Evolutionary conservation across 2,329 filamentous ascomycete species (phyloP).

Genomic region (Alternaria novae-zelandiae): DNA sequence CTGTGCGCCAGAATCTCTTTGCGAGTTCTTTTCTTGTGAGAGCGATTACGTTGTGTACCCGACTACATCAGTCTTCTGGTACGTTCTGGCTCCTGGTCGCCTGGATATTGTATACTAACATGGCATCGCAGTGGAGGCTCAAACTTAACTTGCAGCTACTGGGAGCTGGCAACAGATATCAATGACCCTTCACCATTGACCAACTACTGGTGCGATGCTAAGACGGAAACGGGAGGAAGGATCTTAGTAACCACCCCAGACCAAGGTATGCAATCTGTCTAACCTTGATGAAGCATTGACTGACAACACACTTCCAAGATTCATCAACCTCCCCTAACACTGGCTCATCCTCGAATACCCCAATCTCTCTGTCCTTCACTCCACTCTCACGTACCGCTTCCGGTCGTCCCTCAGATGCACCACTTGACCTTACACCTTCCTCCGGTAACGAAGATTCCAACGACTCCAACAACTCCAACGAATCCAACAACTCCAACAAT

Average conservation of each 20-base stretch:
- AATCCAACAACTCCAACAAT: background rate
- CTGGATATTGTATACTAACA: background rate
- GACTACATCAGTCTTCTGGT: constrained; percentile 11
- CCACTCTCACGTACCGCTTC: background rate
- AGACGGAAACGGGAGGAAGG: constrained; percentile 6
- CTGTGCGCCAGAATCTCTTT: constrained; percentile 5
- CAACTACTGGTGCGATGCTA: constrained; percentile 21
- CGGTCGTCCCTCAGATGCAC: background rate
- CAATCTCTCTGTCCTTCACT: constrained; percentile 1
- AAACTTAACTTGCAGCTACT: constrained; percentile 14
- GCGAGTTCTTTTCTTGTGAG: constrained; percentile 17
- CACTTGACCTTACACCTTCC: background rate
- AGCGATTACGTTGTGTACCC: constrained; percentile 8
- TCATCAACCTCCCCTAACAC: background rate
- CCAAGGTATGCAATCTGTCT: background rate
- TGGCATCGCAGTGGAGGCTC: constrained; percentile 3
- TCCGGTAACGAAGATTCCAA: background rate
- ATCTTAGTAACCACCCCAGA: constrained; percentile 15
- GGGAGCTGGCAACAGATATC: constrained; percentile 14
- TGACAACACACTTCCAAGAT: background rate
- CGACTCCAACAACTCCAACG: background rate
- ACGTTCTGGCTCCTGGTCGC: background rate
- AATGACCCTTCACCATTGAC: constrained; percentile 14
- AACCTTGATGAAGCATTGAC: background rate
- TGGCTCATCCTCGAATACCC: background rate